These are phyloP conservation scores for Paracamarosporium sp. DNA, from an alignment of 2,329 filamentous ascomycete species.

Conservation along the genomic window DNA sequence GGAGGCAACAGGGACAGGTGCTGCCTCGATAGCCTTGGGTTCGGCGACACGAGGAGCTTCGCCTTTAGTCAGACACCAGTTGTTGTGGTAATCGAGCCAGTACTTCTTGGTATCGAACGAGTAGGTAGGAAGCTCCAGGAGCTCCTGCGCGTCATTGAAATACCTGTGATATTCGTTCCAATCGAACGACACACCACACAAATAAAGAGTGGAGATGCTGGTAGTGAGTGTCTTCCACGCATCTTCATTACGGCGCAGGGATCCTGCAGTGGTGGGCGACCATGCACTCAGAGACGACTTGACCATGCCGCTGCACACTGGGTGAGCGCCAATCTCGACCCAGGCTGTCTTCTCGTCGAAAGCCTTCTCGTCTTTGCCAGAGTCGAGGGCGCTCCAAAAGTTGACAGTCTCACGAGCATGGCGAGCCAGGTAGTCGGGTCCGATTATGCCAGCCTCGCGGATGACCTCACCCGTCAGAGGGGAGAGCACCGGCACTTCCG, in stretches of 20 bases:
- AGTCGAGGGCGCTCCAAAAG: constrained; percentile 68
- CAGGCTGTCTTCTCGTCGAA: constrained; percentile 72
- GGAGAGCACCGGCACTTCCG: constrained; percentile 69
- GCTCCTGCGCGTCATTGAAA: constrained; percentile 63
- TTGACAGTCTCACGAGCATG: constrained; percentile 74
- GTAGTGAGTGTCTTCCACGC: constrained; percentile 69
- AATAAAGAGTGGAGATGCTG: constrained; percentile 66
- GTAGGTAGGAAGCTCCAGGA: constrained; percentile 73
- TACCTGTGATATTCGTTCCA: constrained; percentile 75
- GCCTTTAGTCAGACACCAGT: constrained; percentile 75
- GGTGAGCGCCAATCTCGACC: constrained; percentile 78
- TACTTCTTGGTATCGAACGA: constrained; percentile 75
- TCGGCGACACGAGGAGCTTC: constrained; percentile 57
- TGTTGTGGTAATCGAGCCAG: constrained; percentile 74
- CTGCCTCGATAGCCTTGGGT: constrained; percentile 47
- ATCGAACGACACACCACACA: constrained; percentile 67
- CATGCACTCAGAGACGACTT: constrained; percentile 65
- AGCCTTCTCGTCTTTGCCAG: constrained; percentile 63
- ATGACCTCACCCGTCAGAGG: constrained; percentile 69
- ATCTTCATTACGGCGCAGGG: constrained; percentile 68
- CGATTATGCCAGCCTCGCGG: constrained; percentile 62
- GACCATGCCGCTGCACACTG: constrained; percentile 72
- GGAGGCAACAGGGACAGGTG: constrained; percentile 54
- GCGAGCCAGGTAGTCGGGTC: constrained; percentile 67
- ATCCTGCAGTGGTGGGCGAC: constrained; percentile 62